A percentile compares a stretch with the other conserved stretches of the same genome.
phyloP scores from a whole-genome alignment of 73 alveolate species.

The Paramecium sexaurelia region DNA sequence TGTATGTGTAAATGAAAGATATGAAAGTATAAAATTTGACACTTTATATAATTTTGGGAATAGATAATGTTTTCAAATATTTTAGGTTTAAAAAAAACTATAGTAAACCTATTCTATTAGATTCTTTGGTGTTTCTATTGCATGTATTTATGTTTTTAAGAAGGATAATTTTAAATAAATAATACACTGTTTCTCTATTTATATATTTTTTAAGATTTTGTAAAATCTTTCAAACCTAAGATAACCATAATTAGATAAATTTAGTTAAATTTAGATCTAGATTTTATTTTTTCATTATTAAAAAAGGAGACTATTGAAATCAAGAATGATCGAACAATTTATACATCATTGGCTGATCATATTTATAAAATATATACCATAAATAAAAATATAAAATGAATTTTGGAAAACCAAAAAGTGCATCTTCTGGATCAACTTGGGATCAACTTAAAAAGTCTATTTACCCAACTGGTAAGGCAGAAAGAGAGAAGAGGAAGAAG shows the following conservation, averaged over 20 bases:
- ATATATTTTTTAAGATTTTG: no score
- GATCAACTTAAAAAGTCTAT: slow-evolving; percentile 29
- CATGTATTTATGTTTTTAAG: no score
- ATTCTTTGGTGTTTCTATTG: no score
- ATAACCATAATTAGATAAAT: not conserved
- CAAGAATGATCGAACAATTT: not conserved
- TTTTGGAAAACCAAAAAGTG: not conserved
- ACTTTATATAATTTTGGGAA: no score
- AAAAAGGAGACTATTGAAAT: not conserved
- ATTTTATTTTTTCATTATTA: not conserved
- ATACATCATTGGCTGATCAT: not conserved
- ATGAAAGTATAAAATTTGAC: no score
- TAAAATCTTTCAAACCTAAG: not conserved
- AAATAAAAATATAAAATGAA: slow-evolving; percentile 18
- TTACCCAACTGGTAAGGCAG: slow-evolving; percentile 18
- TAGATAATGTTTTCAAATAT: no score
- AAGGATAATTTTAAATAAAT: no score
- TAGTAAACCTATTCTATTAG: no score
- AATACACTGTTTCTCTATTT: not conserved
- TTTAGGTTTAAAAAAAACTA: no score
- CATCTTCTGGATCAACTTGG: not conserved
- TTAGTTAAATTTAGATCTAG: not conserved
- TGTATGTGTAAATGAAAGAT: no score
- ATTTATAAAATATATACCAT: not conserved
- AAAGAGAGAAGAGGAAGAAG: slow-evolving; percentile 27